Evolutionary conservation across 2,329 filamentous ascomycete species (phyloP).

Genomic region (Aspergillus fumigatus): DNA sequence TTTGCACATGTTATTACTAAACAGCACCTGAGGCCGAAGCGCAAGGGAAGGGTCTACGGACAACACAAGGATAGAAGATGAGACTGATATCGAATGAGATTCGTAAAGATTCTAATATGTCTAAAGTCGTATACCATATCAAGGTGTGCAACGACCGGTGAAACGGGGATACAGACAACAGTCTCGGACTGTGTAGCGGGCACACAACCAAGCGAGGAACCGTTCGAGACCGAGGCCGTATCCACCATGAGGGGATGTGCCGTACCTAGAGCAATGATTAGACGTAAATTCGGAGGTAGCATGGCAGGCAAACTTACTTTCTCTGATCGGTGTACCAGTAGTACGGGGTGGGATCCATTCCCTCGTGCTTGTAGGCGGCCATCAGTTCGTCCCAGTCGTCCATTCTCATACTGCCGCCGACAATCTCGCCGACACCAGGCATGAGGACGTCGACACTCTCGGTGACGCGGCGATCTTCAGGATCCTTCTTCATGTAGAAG

Average conservation of each 20-base stretch:
- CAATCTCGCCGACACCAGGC: constrained; percentile 96
- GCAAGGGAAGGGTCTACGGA: neutral
- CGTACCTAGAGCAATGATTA: constrained; percentile 58
- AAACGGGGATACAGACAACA: constrained; percentile 50
- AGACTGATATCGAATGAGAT: neutral
- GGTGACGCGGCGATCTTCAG: constrained; percentile 73
- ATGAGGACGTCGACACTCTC: constrained; percentile 85
- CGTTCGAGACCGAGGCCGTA: constrained; percentile 91
- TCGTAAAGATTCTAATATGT: neutral
- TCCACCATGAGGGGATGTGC: constrained; percentile 84
- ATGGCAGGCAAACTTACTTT: constrained; percentile 59
- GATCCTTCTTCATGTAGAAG: constrained; percentile 97
- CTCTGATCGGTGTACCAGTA: constrained; percentile 99
- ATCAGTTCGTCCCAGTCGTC: constrained; percentile 85
- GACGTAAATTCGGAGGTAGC: constrained; percentile 1
- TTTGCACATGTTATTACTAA: neutral
- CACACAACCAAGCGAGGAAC: constrained; percentile 64
- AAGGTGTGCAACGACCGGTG: constrained; percentile 48
- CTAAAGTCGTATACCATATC: constrained; percentile 1
- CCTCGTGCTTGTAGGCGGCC: constrained; percentile 79
- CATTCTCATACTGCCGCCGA: constrained; percentile 96
- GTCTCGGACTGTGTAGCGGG: constrained; percentile 61
- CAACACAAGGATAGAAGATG: neutral
- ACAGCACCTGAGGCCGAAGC: neutral
- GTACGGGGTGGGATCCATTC: constrained; percentile 78